These are phyloP conservation scores for Eucalyptus erythrocorys DNA, from an alignment of 345 rosid species.

Conservation along the genomic window DNA sequence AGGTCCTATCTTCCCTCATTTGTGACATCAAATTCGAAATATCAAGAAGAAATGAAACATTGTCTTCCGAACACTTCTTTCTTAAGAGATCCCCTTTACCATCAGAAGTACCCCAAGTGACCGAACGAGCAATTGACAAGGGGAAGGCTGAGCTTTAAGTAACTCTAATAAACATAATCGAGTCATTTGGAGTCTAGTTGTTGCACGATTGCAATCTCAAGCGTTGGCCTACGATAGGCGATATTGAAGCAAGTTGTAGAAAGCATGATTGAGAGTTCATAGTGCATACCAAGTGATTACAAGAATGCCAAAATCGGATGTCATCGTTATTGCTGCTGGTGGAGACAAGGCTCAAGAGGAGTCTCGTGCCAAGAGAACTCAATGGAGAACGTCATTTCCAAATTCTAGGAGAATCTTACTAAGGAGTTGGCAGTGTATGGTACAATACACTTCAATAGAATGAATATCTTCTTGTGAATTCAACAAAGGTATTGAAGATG, in stretches of 20 bases:
- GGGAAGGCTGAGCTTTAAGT: not conserved
- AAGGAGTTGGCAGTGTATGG: not conserved
- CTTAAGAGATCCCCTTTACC: not conserved
- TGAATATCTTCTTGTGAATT: too few relatives aligned
- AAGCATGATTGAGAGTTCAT: not conserved
- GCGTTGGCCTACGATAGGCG: rapidly evolving
- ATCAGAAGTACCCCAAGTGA: too few relatives aligned
- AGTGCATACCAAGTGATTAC: not conserved
- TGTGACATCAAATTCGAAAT: not conserved
- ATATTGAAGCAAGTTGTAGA: not conserved
- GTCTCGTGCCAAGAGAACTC: not conserved
- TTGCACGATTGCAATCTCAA: not conserved
- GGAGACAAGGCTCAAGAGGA: not conserved
- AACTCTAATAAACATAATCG: too few relatives aligned
- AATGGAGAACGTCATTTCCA: not conserved
- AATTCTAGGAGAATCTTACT: not conserved
- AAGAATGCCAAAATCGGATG: not conserved
- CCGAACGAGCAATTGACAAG: not conserved
- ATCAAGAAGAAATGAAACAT: not conserved
- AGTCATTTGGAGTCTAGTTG: not conserved
- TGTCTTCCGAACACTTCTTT: not conserved
- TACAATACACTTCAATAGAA: not conserved
- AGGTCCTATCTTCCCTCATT: not conserved
- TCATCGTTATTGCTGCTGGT: not conserved
- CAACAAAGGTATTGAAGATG: rapidly evolving